phyloP scores from a whole-genome alignment of 768 basidiomycete genomes.

The Gyrodon lividus region DNA sequence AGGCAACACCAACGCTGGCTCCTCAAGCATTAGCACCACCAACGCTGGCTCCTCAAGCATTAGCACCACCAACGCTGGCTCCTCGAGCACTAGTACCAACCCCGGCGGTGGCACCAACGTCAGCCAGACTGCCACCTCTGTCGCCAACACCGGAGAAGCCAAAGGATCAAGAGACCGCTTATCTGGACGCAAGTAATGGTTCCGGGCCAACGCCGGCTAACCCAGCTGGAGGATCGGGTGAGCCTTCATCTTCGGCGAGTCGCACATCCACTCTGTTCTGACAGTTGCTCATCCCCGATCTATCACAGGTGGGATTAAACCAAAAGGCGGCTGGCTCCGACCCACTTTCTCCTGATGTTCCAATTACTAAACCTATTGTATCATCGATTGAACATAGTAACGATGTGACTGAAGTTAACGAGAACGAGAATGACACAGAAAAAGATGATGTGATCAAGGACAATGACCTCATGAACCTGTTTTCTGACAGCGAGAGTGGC shows the following conservation, averaged over 20 bases:
- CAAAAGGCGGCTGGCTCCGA: neutral
- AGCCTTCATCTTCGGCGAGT: conserved; percentile 35
- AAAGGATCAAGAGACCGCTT: conserved; percentile 1
- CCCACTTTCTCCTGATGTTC: conserved; percentile 12
- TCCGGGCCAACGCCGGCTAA: neutral
- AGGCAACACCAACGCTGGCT: neutral
- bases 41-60: neutral
- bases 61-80: neutral
- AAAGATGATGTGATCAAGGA: conserved; percentile 23
- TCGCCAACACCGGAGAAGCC: conserved; percentile 5
- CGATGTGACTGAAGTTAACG: conserved; percentile 21
- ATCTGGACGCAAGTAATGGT: neutral
- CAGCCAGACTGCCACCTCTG: neutral
- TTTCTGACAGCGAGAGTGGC: conserved; percentile 22
- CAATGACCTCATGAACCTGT: neutral
- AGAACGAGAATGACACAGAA: conserved; percentile 24
- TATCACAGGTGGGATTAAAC: conserved; percentile 15
- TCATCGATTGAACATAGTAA: conserved; percentile 21
- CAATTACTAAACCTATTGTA: conserved; percentile 29
- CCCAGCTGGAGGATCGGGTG: conserved; percentile 25
- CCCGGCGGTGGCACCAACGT: neutral
- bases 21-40: neutral
- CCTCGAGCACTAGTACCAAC: neutral
- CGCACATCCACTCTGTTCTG: conserved; percentile 19
- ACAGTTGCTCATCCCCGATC: conserved; percentile 28